Percentiles rank a stretch among this genome's conserved stretches.
Evolutionary conservation across 2,329 filamentous ascomycete genomes (phyloP).

Genomic region (Trichoderma afroharzianum): DNA sequence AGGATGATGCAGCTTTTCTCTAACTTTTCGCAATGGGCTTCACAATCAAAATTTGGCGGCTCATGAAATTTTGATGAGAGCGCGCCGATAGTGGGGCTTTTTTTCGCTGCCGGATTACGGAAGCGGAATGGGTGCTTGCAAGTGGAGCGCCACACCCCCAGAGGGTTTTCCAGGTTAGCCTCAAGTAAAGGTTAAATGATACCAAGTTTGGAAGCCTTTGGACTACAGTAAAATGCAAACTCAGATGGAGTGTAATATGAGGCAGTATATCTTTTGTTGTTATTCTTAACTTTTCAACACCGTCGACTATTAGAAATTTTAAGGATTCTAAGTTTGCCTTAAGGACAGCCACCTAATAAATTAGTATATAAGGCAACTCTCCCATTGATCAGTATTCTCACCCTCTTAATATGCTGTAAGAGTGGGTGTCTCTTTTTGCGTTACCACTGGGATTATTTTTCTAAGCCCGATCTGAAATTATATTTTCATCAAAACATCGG

Average conservation of each 20-base stretch:
- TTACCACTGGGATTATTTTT: background rate
- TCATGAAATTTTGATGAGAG: slow-evolving; percentile 14
- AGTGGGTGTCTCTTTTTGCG: background rate
- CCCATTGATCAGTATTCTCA: background rate
- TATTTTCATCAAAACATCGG: background rate
- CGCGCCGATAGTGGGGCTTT: slow-evolving; percentile 8
- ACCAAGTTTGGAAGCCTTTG: background rate
- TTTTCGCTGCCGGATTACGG: background rate
- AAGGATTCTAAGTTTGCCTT: background rate
- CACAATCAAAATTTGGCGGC: background rate
- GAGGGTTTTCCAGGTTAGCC: background rate
- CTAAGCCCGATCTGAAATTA: background rate
- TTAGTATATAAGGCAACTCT: background rate
- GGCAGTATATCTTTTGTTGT: background rate
- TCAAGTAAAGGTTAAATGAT: background rate
- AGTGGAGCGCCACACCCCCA: background rate
- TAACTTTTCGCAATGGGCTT: background rate
- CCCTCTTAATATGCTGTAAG: background rate
- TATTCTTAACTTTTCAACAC: background rate
- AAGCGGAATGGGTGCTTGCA: background rate
- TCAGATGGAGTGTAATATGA: background rate
- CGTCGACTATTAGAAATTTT: background rate
- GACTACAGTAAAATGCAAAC: background rate
- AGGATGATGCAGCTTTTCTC: background rate
- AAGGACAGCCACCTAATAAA: background rate